A percentile compares a stretch with the other conserved stretches of the same genome.
Evolutionary conservation across 2,329 filamentous ascomycete genomes (phyloP).

Genomic region (Xylariaceae sp.): DNA sequence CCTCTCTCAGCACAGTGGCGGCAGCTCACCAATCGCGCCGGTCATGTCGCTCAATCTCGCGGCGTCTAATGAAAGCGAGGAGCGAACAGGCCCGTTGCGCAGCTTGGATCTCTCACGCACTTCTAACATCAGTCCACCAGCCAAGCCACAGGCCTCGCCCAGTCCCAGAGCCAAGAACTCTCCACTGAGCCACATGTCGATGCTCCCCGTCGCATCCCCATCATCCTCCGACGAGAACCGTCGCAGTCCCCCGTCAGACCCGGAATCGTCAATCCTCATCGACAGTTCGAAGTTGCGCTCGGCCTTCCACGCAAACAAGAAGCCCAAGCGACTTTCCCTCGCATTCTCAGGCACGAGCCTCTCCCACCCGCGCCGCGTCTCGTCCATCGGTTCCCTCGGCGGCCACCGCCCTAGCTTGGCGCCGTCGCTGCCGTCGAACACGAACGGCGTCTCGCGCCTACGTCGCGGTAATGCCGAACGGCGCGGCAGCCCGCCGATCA

Average conservation of each 20-base stretch:
- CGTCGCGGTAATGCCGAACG: conserved; percentile 47
- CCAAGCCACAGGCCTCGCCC: conserved; percentile 32
- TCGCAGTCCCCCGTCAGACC: conserved; percentile 43
- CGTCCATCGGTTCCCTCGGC: conserved; percentile 39
- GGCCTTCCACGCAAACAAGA: conserved; percentile 50
- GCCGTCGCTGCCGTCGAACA: conserved; percentile 40
- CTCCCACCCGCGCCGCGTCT: conserved; percentile 39
- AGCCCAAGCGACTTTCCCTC: conserved; percentile 38
- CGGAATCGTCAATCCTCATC: conserved; percentile 43
- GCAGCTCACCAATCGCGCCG: conserved; percentile 55
- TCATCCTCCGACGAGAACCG: conserved; percentile 48
- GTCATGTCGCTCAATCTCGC: conserved; percentile 53
- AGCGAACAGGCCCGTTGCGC: conserved; percentile 47
- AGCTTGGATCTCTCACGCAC: conserved; percentile 46
- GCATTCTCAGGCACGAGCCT: conserved; percentile 12
- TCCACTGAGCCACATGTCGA: conserved; percentile 14
- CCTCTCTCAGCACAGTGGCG: conserved; percentile 37
- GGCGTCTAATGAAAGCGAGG: conserved; percentile 51
- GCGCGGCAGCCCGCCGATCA: conserved; percentile 48
- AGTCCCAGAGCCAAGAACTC: conserved; percentile 25
- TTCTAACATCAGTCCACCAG: conserved; percentile 47
- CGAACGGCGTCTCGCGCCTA: conserved; percentile 53
- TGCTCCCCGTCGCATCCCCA: conserved; percentile 30
- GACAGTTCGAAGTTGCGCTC: conserved; percentile 52
- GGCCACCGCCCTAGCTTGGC: conserved; percentile 31